Evolutionary conservation across 306 rosid species (phyloP).

Genomic region (Erythrophleum fordii): DNA sequence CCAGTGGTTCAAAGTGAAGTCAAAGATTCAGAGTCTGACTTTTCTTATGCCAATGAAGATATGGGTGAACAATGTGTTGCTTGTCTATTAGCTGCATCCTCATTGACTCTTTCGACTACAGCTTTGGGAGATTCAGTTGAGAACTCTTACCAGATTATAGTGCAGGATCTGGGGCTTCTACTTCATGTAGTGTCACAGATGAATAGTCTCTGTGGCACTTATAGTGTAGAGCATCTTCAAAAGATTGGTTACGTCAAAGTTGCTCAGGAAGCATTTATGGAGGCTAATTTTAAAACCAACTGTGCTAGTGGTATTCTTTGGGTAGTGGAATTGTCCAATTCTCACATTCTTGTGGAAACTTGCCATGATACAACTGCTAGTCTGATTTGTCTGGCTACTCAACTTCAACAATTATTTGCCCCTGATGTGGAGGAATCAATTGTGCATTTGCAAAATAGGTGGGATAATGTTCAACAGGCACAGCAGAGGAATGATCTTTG

Average conservation of each 20-base stretch:
- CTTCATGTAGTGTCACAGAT: slow-evolving; percentile 55
- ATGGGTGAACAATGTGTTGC: slow-evolving; percentile 60
- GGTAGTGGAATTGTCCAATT: slow-evolving; percentile 81
- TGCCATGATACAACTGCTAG: slow-evolving; percentile 85
- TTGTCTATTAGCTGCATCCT: slow-evolving; percentile 92
- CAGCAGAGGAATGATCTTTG: slow-evolving; percentile 58
- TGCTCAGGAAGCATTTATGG: slow-evolving; percentile 81
- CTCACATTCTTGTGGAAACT: slow-evolving; percentile 75
- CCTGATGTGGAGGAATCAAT: slow-evolving; percentile 94
- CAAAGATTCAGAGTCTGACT: slow-evolving; percentile 50
- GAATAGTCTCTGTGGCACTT: slow-evolving; percentile 55
- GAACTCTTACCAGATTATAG: slow-evolving; percentile 56
- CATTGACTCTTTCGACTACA: slow-evolving; percentile 72
- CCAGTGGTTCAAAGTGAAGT: slow-evolving; percentile 47
- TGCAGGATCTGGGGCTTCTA: slow-evolving; percentile 84
- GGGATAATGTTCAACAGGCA: slow-evolving; percentile 80
- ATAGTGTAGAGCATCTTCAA: slow-evolving; percentile 68
- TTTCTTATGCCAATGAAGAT: slow-evolving; percentile 56
- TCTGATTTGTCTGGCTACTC: slow-evolving; percentile 80
- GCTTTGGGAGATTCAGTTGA: slow-evolving; percentile 51
- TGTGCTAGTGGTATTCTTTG: slow-evolving; percentile 76
- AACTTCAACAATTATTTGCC: slow-evolving; percentile 89
- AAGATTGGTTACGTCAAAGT: slow-evolving; percentile 82
- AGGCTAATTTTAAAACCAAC: slow-evolving; percentile 78
- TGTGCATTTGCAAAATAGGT: slow-evolving; percentile 92